These are phyloP conservation scores for Schizopora paradoxa DNA, from an alignment of 1,284 basidiomycete species.

Conservation along the genomic window DNA sequence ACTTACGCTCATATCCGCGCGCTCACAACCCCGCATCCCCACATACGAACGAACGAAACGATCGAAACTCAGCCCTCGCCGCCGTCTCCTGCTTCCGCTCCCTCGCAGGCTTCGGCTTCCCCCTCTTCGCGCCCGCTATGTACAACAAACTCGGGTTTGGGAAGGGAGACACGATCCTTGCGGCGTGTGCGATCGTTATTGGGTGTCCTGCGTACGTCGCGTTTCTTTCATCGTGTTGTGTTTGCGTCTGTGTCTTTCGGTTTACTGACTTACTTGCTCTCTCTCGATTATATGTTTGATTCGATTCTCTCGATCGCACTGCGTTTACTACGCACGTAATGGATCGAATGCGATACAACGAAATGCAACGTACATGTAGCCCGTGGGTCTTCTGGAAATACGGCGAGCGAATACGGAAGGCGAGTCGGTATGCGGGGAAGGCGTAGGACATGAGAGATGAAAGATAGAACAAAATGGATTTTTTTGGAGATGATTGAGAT, in stretches of 20 bases:
- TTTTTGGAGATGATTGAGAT: too few relatives aligned
- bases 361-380: constrained; percentile 29
- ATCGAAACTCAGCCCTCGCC: constrained; percentile 49
- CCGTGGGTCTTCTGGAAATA: constrained; percentile 52
- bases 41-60: constrained; percentile 16
- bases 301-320: too few relatives aligned
- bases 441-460: too few relatives aligned
- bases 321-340: not conserved
- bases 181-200: constrained; percentile 45
- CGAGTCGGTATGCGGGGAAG: constrained; percentile 26
- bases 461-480: too few relatives aligned
- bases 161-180: constrained; percentile 58
- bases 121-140: constrained; percentile 63
- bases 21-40: not conserved
- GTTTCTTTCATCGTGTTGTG: not conserved
- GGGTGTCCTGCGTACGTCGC: constrained; percentile 59
- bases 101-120: constrained; percentile 60
- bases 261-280: constrained; percentile 3
- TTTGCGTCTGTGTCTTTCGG: not conserved
- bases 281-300: too few relatives aligned
- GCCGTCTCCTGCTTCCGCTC: constrained; percentile 54
- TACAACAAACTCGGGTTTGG: constrained; percentile 59
- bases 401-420: constrained; percentile 40
- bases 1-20: constrained; percentile 11
- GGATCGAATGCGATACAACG: too few relatives aligned